These are phyloP conservation scores for Metschnikowia borealis DNA, from an alignment of 805 yeast genomes.

Conservation along the genomic window DNA sequence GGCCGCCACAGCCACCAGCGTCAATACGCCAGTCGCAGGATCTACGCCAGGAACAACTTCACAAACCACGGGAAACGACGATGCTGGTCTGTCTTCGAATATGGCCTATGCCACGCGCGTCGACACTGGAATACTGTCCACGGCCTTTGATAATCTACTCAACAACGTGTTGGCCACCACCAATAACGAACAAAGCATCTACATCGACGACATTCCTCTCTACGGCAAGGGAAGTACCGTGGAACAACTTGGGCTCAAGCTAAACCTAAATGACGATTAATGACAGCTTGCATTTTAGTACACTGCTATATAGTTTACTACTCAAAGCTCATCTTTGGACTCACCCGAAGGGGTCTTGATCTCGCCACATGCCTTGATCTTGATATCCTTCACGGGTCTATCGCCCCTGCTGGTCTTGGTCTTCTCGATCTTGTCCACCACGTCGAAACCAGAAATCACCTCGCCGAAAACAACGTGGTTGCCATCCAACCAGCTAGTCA, in stretches of 20 bases:
- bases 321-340: constrained; percentile 29
- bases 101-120: constrained; percentile 7
- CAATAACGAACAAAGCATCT: constrained; percentile 21
- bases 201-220: constrained; percentile 37
- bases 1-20: constrained; percentile 8
- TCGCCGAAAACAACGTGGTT: constrained; percentile 96
- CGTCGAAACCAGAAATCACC: constrained; percentile 83
- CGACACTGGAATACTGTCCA: constrained; percentile 24
- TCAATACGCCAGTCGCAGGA: constrained; percentile 13
- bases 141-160: constrained; percentile 31
- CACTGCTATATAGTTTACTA: not conserved
- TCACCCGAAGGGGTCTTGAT: constrained; percentile 32
- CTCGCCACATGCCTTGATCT: constrained; percentile 71
- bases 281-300: not conserved
- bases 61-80: constrained; percentile 12
- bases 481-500: constrained; percentile 89
- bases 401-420: constrained; percentile 70
- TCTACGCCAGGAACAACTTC: constrained; percentile 19
- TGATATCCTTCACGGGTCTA: constrained; percentile 63
- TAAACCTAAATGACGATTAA: constrained; percentile 21
- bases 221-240: constrained; percentile 39
- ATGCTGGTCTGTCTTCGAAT: constrained; percentile 9
- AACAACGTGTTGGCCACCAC: constrained; percentile 20
- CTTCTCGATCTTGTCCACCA: constrained; percentile 68
- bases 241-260: constrained; percentile 31